Conservation (phyloP, 2,329 filamentous ascomycete species). For the Fusarium guadeloupense region DNA sequence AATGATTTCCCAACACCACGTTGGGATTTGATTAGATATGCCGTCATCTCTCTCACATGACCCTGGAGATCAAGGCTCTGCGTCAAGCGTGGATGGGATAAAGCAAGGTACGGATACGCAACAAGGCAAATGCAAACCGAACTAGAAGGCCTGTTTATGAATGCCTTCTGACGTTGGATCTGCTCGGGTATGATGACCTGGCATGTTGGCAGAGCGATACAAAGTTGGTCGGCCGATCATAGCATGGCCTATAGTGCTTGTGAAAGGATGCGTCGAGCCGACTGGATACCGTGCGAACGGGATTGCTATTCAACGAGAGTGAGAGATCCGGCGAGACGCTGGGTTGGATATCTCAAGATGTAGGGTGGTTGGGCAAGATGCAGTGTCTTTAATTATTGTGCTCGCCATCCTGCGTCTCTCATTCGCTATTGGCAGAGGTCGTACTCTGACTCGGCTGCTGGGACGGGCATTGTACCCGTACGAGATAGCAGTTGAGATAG, state of each 20-base stretch:
- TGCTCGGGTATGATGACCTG: neutral
- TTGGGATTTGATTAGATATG: neutral
- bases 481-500: conserved; percentile 13
- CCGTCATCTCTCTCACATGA: neutral
- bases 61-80: neutral
- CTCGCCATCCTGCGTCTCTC: neutral
- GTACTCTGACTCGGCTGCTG: conserved; percentile 26
- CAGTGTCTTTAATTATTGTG: neutral
- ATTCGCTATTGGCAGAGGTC: conserved; percentile 16
- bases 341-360: neutral
- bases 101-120: neutral
- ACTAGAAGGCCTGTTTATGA: neutral
- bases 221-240: conserved; percentile 1
- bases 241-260: conserved; percentile 5
- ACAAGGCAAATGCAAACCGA: neutral
- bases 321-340: neutral
- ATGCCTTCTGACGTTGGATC: too few species aligned
- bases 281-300: conserved; percentile 33
- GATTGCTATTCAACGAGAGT: neutral
- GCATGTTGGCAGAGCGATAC: conserved; percentile 6
- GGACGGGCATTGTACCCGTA: conserved; percentile 12
- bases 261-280: conserved; percentile 19
- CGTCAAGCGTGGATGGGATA: neutral
- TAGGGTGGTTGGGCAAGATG: conserved; percentile 1
- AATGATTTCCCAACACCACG: neutral